Evolutionary conservation across 176 grass and related monocot genomes (phyloP), one percentile per base, ranked within the genome.

Genomic region (Elymus sibiricus): DNA sequence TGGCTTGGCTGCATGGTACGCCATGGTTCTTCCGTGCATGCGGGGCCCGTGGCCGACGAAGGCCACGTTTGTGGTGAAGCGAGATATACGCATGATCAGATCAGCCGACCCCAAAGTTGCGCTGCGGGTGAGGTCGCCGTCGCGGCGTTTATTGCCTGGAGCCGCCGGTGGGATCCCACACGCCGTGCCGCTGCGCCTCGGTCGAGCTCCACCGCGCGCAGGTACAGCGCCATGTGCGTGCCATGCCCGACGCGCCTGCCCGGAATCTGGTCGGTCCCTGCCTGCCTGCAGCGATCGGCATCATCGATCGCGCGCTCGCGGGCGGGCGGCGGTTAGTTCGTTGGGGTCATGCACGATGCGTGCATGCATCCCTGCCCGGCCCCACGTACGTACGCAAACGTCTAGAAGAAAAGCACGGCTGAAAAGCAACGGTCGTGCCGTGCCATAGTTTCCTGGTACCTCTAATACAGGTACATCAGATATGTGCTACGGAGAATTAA

Each of bases 81-180:
- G 39, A 51, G 40, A 85, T 22, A 21, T 47, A 27, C 7, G 84
- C 46, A 43, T 42, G 76, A 13, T 27, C 55, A 11, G 70, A 72
- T 72, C 38, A 70, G 1, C 37, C 38, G 32, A 10, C 49, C 19
- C 38, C 79, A 42, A 42, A 76, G 62, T 44, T 32, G 47, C 64
- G 74, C 5, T n/a, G 43, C 47, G 0, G 66, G 83, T 70, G 88
- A 90, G 83, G 83, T 90, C 88, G 64, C 83, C 79, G 79, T 86
- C 88, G 83, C 79, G 72, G 79, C 83, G 79, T 90, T 86, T 86
- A 90, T 86, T 40, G 83, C 72, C 43, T 32, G 74, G 55, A 58
- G 55, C 55, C 21, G 55, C 19, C 55, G 55, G 55, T 58, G 49
- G 49, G 49, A 53, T 53, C 49, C 49, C 49, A 53, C 49, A 53